Evolutionary conservation across 371 early-diverging fungal species (phyloP).

Genomic region (Mortierella sp.): DNA sequence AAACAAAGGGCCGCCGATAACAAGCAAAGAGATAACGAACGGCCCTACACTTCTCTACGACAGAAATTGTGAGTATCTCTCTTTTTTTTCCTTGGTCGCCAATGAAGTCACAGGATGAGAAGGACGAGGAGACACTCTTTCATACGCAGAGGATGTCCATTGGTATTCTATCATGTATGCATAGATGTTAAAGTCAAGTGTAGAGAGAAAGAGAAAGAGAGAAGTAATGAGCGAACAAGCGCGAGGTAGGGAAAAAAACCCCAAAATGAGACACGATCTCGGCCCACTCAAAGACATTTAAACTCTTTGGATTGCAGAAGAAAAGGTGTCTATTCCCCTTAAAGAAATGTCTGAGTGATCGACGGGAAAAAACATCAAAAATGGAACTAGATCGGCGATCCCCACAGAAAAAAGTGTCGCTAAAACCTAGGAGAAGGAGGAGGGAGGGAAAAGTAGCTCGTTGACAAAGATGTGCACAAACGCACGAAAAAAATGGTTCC

Average conservation of each 20-base stretch:
- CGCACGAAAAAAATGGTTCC: no score
- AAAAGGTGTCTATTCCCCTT: not conserved
- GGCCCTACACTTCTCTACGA: no score
- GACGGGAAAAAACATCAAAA: not conserved
- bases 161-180: no score
- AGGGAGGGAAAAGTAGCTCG: not conserved
- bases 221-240: no score
- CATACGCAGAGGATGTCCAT: no score
- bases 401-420: not conserved
- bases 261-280: no score
- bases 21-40: not conserved
- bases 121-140: no score
- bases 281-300: not conserved
- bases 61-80: not conserved
- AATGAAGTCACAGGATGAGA: no score
- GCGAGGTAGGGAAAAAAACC: no score
- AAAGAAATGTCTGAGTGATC: not conserved
- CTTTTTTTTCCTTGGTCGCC: no score
- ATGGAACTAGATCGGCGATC: not conserved
- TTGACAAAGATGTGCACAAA: not conserved
- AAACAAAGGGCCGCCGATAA: not conserved
- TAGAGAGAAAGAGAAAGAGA: no score
- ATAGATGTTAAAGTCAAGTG: no score
- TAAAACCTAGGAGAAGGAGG: not conserved
- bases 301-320: not conserved